phyloP scores from a whole-genome alignment of 1,284 basidiomycete genomes.

The Rhodofomes roseus region DNA sequence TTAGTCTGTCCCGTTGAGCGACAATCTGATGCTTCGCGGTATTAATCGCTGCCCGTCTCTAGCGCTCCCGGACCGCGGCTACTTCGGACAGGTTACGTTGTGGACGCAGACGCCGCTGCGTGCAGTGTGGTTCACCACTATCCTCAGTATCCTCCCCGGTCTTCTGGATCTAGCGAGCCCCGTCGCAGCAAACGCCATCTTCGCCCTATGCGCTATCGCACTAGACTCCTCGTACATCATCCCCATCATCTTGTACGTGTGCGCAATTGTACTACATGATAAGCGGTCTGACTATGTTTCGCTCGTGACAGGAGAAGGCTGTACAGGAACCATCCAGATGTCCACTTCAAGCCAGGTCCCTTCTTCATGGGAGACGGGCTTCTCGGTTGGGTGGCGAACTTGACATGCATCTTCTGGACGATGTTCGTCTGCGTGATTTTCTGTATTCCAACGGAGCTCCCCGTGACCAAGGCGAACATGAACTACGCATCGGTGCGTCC shows the following conservation, averaged over 20 bases:
- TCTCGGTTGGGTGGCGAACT: conserved; percentile 63
- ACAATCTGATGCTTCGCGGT: background rate
- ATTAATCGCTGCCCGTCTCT: background rate
- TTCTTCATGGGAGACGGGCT: conserved; percentile 80
- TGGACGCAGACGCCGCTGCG: conserved; percentile 76
- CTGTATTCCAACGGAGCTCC: conserved; percentile 67
- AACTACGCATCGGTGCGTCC: conserved; percentile 62
- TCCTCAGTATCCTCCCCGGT: conserved; percentile 68
- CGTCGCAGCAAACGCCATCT: conserved; percentile 81
- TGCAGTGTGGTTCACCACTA: conserved; percentile 77
- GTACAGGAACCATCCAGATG: conserved; percentile 79
- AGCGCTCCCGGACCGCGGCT: conserved; percentile 79
- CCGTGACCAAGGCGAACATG: conserved; percentile 71
- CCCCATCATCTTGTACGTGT: conserved; percentile 55
- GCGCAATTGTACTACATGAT: background rate
- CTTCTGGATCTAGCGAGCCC: conserved; percentile 77
- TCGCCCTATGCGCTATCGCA: conserved; percentile 75
- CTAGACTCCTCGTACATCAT: conserved; percentile 72
- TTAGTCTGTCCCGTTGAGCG: background rate
- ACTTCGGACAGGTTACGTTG: conserved; percentile 69
- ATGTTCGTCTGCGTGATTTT: conserved; percentile 69
- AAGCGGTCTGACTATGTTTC: background rate
- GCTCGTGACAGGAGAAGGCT: conserved; percentile 46
- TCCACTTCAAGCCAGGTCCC: conserved; percentile 84
- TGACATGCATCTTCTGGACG: conserved; percentile 68